Evolutionary conservation across 768 basidiomycete species (phyloP).

Genomic region (Pleurotus sapidus): DNA sequence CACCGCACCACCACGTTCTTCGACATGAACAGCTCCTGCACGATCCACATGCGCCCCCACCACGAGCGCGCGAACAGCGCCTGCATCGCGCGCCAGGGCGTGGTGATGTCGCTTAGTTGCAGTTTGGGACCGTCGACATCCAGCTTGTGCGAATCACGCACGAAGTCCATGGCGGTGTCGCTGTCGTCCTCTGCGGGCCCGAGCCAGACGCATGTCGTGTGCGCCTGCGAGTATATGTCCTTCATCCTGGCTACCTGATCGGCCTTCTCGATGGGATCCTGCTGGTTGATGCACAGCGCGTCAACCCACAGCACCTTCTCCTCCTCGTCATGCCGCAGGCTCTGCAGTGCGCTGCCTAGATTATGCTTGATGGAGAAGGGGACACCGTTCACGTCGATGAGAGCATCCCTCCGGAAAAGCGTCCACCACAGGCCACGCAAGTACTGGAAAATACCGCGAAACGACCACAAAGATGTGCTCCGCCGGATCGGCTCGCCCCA

Average conservation of each 20-base stretch:
- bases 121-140: not conserved
- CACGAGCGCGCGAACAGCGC: conserved; percentile 2
- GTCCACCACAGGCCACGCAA: not conserved
- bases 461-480: not conserved
- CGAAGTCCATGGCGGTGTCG: not conserved
- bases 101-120: not conserved
- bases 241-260: not conserved
- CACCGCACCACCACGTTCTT: not conserved
- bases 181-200: not conserved
- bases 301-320: not conserved
- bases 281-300: conserved; percentile 1
- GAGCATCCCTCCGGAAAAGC: not conserved
- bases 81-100: not conserved
- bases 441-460: not conserved
- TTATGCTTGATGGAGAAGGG: not conserved
- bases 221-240: conserved; percentile 2
- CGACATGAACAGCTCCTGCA: conserved; percentile 1
- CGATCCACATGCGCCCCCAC: conserved; percentile 3
- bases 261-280: not conserved
- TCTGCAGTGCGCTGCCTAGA: not conserved
- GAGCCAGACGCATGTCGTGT: not conserved
- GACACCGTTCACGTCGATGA: not conserved
- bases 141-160: not conserved
- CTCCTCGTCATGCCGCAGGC: not conserved
- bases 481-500: not conserved